A percentile compares a stretch with the other conserved stretches of the same genome.
Evolutionary conservation across 352 stramenopile genomes (phyloP).

Genomic region (Phytophthora podocarpi): DNA sequence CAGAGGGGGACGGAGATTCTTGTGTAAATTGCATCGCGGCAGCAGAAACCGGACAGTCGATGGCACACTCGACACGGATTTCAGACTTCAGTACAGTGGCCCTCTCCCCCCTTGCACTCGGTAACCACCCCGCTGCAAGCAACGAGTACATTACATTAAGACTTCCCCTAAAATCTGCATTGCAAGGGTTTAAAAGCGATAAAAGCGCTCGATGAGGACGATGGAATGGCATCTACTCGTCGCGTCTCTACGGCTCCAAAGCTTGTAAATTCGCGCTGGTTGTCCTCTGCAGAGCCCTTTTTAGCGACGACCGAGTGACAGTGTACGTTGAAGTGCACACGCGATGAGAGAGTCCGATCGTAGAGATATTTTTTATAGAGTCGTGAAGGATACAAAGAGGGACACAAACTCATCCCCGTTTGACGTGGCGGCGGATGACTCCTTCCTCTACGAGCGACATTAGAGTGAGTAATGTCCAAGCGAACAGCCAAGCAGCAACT

Average conservation of each 20-base stretch:
- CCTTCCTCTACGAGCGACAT: constrained; percentile 12
- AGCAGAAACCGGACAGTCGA: constrained; percentile 21
- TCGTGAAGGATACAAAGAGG: constrained; percentile 11
- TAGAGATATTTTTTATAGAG: constrained; percentile 34
- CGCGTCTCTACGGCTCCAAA: constrained; percentile 24
- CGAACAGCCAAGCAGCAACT: constrained; percentile 31
- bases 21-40: constrained; percentile 12
- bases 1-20: constrained; percentile 12
- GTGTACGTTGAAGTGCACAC: constrained; percentile 34
- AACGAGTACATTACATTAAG: too few species aligned
- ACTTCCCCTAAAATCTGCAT: background rate
- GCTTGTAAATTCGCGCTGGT: constrained; percentile 10
- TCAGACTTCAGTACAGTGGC: too few species aligned
- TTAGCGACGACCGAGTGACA: constrained; percentile 19
- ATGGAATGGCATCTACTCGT: constrained; percentile 8
- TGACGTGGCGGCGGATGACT: constrained; percentile 24
- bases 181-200: too few species aligned
- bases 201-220: background rate
- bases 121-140: too few species aligned
- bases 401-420: constrained; percentile 17
- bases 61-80: constrained; percentile 19
- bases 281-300: constrained; percentile 16
- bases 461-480: constrained; percentile 28
- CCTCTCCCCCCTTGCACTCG: too few species aligned
- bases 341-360: constrained; percentile 23